Percentiles rank a stretch among this genome's conserved stretches.
Conservation (phyloP, 495 filamentous ascomycete species). For the Hypoxylon lienhwacheense region DNA sequence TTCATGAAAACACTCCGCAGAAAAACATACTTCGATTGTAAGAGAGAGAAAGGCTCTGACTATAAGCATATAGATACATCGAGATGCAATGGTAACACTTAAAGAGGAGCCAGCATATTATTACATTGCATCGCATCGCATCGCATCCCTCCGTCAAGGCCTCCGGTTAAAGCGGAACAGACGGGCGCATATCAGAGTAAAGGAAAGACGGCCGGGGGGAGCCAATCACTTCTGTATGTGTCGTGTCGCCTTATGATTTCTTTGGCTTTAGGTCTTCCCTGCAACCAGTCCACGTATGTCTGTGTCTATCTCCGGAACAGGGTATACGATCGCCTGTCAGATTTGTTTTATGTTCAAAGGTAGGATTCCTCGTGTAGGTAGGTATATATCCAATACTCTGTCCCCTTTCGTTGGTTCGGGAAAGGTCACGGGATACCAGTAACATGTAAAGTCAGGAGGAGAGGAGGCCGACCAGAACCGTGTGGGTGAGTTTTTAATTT, state of each 20-base stretch:
- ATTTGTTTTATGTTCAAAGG: too few species aligned
- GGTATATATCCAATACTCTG: neutral
- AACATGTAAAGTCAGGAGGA: neutral
- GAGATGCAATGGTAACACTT: too few species aligned
- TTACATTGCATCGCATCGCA: too few species aligned
- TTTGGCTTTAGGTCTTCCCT: neutral
- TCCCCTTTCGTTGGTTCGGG: neutral
- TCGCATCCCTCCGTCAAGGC: too few species aligned
- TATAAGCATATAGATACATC: too few species aligned
- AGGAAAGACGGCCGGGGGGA: neutral
- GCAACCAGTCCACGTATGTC: slow-evolving; percentile 2
- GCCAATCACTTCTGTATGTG: slow-evolving; percentile 16
- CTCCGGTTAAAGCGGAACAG: slow-evolving; percentile 10
- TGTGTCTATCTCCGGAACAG: neutral
- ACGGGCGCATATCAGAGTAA: slow-evolving; percentile 10
- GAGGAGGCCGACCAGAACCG: neutral
- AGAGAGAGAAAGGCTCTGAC: too few species aligned
- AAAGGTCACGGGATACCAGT: too few species aligned
- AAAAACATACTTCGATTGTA: too few species aligned
- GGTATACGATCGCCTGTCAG: too few species aligned
- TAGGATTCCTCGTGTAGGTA: neutral
- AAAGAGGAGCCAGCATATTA: too few species aligned
- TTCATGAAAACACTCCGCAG: too few species aligned
- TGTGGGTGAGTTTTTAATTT: slow-evolving; percentile 3
- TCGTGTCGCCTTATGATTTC: slow-evolving; percentile 28